Evolutionary conservation across 768 basidiomycete species (phyloP), one percentile per base, ranked within the genome.

Genomic region (Mrakia blollopis): DNA sequence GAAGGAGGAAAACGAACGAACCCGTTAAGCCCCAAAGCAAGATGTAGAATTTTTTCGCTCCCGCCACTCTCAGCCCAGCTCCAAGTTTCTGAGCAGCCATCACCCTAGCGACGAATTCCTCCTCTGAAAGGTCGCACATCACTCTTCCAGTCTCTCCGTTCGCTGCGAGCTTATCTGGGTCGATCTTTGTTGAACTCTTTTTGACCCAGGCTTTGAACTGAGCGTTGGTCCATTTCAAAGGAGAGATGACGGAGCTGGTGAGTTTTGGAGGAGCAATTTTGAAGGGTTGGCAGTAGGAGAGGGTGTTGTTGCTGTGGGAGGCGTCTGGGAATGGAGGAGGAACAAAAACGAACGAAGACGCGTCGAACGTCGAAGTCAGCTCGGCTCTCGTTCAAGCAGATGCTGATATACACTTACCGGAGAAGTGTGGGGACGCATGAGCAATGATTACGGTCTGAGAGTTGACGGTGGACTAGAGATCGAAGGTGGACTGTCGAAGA

Each of bases 261-360:
- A 39, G 63, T 50, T 67, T 67, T 1, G 63, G 62, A 18, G 74
- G 50, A 7, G 54, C n/a, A n/a, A 75, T 65, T 9, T 62, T 62
- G 74, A 75, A 75, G 6, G 74, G 63, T 28, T 61, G 41, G 54
- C 41, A 37, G 50, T 75, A 75, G 65, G 44, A 67, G 30, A 75
- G 74, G 25, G 74, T 75, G 63, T 75, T 75, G 28, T 52, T 62
- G 47, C 41, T 50, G 65, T 75, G 74, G 21, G 74, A 50, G 21
- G 74, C 74, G 37, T 75, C 74, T 75, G 54, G 16, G 32, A 18
- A 8, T n/a, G 62, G 10, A 1, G 39, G 30, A 37, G 21, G 39
- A 7, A 39, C 28, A 8, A 35, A 13, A 54, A 61, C 3, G 52
- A 21, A 8, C 32, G n/a, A 16, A 39, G n/a, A 35, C 11, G 23